Evolutionary conservation across 2,329 filamentous ascomycete species (phyloP).

Genomic region (Xylaria sp.): DNA sequence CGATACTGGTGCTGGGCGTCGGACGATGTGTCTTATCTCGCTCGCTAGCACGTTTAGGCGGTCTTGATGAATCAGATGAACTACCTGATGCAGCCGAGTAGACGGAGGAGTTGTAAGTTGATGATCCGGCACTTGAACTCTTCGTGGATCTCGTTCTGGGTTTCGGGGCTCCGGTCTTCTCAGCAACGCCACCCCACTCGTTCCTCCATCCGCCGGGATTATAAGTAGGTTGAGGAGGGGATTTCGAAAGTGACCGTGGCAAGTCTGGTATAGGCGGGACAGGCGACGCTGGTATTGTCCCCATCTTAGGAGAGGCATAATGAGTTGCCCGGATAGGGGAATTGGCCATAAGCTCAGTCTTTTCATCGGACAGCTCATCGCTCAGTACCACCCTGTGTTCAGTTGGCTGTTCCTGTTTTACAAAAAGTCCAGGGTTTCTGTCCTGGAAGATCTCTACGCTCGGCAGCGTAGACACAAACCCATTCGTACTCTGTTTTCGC

Average conservation of each 20-base stretch:
- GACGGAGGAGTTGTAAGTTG: slow-evolving; percentile 9
- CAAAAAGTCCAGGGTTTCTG: not conserved
- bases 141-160: slow-evolving; percentile 1
- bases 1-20: slow-evolving; percentile 31
- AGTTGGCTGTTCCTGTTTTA: not conserved
- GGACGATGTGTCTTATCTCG: slow-evolving; percentile 8
- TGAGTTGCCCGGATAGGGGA: slow-evolving; percentile 20
- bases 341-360: slow-evolving; percentile 24
- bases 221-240: slow-evolving; percentile 28
- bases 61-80: slow-evolving; percentile 5
- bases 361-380: slow-evolving; percentile 9
- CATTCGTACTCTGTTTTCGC: slow-evolving; percentile 26
- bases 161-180: slow-evolving; percentile 15
- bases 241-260: slow-evolving; percentile 5
- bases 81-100: slow-evolving; percentile 2
- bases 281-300: slow-evolving; percentile 1
- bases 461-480: slow-evolving; percentile 29
- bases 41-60: not conserved
- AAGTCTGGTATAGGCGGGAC: slow-evolving; percentile 8
- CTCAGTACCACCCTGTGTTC: slow-evolving; percentile 4
- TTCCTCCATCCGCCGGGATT: slow-evolving; percentile 32
- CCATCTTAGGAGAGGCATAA: slow-evolving; percentile 1
- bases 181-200: slow-evolving; percentile 31
- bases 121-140: not conserved
- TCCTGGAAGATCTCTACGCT: slow-evolving; percentile 30